phyloP scores from a whole-genome alignment of 2,329 filamentous ascomycete species.

The Aspergillus sp. region DNA sequence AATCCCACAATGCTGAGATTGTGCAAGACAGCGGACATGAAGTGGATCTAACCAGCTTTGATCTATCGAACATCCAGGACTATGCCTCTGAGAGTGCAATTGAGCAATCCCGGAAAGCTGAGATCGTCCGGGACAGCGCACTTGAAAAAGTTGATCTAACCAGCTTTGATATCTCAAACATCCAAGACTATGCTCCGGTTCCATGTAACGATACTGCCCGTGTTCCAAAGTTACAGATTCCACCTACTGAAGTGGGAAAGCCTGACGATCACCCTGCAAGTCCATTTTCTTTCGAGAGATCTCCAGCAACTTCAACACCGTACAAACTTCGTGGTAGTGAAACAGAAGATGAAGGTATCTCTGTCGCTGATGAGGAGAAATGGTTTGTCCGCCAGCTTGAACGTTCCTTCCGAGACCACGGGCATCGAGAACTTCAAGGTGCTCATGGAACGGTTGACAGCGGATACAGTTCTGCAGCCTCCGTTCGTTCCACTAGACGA shows the following conservation, averaged over 20 bases:
- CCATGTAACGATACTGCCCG: neutral
- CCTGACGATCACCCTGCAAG: slow-evolving; percentile 31
- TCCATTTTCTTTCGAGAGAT: slow-evolving; percentile 39
- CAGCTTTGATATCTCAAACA: neutral
- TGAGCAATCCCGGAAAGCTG: neutral
- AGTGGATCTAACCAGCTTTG: neutral
- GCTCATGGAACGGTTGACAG: slow-evolving; percentile 39
- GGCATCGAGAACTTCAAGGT: slow-evolving; percentile 22
- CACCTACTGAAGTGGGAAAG: slow-evolving; percentile 19
- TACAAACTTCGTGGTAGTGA: slow-evolving; percentile 19
- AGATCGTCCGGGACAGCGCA: no score
- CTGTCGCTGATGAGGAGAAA: slow-evolving; percentile 23
- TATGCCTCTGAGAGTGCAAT: neutral
- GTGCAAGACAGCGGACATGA: neutral
- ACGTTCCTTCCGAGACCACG: slow-evolving; percentile 9
- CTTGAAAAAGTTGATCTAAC: neutral
- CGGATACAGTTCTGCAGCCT: slow-evolving; percentile 42
- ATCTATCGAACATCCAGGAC: neutral
- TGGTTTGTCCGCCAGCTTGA: slow-evolving; percentile 12
- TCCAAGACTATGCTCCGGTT: neutral
- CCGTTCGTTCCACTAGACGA: slow-evolving; percentile 29
- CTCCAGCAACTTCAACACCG: slow-evolving; percentile 25
- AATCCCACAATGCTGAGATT: neutral
- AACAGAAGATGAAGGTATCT: slow-evolving; percentile 21
- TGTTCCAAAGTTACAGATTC: slow-evolving; percentile 22